Conservation (phyloP, 225 moss, liverwort and hornwort genomes). For the Polytrichum commune region DNA sequence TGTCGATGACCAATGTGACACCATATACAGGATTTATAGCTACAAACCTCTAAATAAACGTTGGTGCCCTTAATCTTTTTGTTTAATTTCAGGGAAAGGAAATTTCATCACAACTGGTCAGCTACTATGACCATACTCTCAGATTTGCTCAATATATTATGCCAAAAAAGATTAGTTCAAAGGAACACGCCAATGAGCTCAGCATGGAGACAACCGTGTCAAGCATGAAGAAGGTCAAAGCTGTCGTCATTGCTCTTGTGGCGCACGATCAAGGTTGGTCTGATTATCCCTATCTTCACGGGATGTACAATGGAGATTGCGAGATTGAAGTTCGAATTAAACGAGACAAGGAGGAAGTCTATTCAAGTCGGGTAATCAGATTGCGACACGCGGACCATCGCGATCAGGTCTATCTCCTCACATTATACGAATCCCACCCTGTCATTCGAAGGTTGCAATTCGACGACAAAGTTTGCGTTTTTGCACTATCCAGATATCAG, state of each 20-base stretch:
- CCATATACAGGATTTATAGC: background rate
- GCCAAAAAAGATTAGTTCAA: constrained; percentile 10
- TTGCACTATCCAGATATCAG: constrained; percentile 1
- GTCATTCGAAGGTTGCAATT: constrained; percentile 7
- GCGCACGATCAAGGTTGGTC: no score
- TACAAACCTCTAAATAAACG: no score
- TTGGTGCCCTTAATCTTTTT: no score
- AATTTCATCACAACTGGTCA: constrained; percentile 12
- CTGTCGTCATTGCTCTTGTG: constrained; percentile 24
- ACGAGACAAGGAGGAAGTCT: constrained; percentile 11
- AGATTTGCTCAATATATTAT: constrained; percentile 25
- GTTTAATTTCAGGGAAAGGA: no score
- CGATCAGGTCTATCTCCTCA: constrained; percentile 33
- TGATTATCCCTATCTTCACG: constrained; percentile 1
- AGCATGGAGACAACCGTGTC: constrained; percentile 24
- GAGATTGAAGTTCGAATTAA: constrained; percentile 18
- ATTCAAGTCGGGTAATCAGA: background rate
- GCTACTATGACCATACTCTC: constrained; percentile 28
- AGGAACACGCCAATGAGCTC: constrained; percentile 7
- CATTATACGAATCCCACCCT: constrained; percentile 20
- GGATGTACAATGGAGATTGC: constrained; percentile 12
- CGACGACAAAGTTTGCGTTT: constrained; percentile 18
- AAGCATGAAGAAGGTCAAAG: constrained; percentile 4
- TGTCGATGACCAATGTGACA: no score
- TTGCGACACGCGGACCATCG: constrained; percentile 23